Percentiles rank a stretch among this genome's conserved stretches.
Evolutionary conservation across 257 asterid species (phyloP).

Genomic region (Pogostemon cablin): DNA sequence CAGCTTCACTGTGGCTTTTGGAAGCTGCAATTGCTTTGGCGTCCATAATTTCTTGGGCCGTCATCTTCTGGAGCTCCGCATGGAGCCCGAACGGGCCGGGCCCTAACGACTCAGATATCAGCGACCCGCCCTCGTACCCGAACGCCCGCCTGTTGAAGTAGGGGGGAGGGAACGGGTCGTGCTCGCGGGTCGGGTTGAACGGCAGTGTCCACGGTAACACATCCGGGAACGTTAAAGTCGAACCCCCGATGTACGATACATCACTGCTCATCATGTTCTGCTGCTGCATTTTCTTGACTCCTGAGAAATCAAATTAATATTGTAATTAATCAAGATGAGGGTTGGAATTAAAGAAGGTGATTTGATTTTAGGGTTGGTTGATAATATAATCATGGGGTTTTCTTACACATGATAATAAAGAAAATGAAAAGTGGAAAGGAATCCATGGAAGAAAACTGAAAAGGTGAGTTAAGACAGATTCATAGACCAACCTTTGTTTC

Average conservation of each 20-base stretch:
- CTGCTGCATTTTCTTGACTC: slow-evolving; percentile 45
- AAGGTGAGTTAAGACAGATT: slow-evolving; percentile 36
- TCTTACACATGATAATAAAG: slow-evolving; percentile 42
- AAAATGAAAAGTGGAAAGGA: slow-evolving; percentile 39
- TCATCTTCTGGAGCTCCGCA: slow-evolving; percentile 90
- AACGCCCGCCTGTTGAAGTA: slow-evolving; percentile 45
- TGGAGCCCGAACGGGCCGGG: slow-evolving; percentile 75
- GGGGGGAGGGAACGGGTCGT: slow-evolving; percentile 54
- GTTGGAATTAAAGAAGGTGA: too few relatives aligned
- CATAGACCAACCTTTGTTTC: slow-evolving; percentile 37
- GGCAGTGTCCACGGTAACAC: slow-evolving; percentile 68
- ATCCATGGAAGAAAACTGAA: slow-evolving; percentile 30
- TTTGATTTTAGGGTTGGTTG: slow-evolving; percentile 35
- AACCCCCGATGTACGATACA: slow-evolving; percentile 35
- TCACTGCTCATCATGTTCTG: slow-evolving; percentile 26
- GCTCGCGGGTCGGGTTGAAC: slow-evolving; percentile 48
- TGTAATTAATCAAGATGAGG: too few relatives aligned
- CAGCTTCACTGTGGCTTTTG: slow-evolving; percentile 95
- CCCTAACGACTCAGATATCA: slow-evolving; percentile 43
- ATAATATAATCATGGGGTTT: slow-evolving; percentile 17
- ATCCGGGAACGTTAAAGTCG: slow-evolving; percentile 48
- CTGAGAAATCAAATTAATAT: background rate
- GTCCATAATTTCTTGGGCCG: slow-evolving; percentile 90
- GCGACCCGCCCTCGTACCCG: slow-evolving; percentile 40
- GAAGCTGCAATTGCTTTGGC: slow-evolving; percentile 95